A percentile compares a stretch with the other conserved stretches of the same genome.
Conservation (phyloP, 2,329 filamentous ascomycete genomes). For the Aspergillus sp. region DNA sequence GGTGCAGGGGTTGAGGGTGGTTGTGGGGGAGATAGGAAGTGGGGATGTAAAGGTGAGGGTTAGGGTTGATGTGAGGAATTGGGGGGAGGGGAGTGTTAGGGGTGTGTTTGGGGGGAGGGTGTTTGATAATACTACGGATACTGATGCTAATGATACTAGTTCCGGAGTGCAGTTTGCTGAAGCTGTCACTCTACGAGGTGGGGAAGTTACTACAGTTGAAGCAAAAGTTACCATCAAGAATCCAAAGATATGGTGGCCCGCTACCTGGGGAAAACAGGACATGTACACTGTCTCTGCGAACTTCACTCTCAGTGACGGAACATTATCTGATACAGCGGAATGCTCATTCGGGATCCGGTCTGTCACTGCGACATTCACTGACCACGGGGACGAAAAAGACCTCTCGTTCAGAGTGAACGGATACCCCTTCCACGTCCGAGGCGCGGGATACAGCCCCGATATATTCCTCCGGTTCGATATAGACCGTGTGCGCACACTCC, state of each 20-base stretch:
- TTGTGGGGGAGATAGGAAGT: too few relatives aligned
- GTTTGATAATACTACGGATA: too few relatives aligned
- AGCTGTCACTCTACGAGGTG: constrained; percentile 42
- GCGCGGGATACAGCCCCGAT: constrained; percentile 62
- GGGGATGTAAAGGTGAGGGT: constrained; percentile 5
- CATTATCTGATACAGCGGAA: constrained; percentile 37
- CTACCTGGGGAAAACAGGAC: constrained; percentile 60
- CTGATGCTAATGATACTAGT: too few relatives aligned
- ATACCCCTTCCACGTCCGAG: constrained; percentile 61
- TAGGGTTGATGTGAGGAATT: too few relatives aligned
- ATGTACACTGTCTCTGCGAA: constrained; percentile 48
- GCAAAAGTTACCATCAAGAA: constrained; percentile 44
- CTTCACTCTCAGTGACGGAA: constrained; percentile 17
- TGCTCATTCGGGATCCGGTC: constrained; percentile 57
- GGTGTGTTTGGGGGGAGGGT: too few relatives aligned
- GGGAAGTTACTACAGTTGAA: constrained; percentile 42
- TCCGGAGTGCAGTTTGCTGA: constrained; percentile 29
- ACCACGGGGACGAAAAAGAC: constrained; percentile 48
- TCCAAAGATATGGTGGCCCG: constrained; percentile 64
- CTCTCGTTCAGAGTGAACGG: constrained; percentile 60
- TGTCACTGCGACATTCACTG: constrained; percentile 56
- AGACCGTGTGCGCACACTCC: constrained; percentile 52
- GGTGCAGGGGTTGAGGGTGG: too few relatives aligned
- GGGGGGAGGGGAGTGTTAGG: too few relatives aligned
- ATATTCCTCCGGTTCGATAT: constrained; percentile 62